Evolutionary conservation across 192 early-diverging fungal species (phyloP).

Genomic region (Backusella westeae): DNA sequence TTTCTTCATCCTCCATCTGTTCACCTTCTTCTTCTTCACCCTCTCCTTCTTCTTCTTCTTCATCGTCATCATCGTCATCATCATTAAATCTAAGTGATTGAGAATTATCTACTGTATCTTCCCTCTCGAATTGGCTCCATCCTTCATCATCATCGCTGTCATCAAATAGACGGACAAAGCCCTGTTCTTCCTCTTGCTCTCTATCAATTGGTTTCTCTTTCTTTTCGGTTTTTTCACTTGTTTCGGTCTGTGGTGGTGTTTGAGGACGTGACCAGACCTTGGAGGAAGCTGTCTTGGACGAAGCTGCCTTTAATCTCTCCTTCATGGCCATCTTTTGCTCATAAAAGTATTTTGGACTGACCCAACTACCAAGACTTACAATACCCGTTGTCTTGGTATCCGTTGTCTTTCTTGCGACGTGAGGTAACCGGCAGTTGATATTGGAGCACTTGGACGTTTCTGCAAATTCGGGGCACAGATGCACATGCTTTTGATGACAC

Average conservation of each 20-base stretch:
- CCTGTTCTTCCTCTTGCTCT: constrained; percentile 14
- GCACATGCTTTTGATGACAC: constrained; percentile 63
- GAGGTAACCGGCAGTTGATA: constrained; percentile 59
- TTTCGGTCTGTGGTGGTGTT: not conserved
- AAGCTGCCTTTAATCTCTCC: not conserved
- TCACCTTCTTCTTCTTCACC: not conserved
- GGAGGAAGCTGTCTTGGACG: constrained; percentile 3
- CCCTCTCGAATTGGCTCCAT: constrained; percentile 17
- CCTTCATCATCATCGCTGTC: constrained; percentile 24
- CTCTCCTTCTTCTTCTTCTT: constrained; percentile 8
- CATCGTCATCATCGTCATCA: constrained; percentile 40
- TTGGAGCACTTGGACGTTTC: constrained; percentile 56
- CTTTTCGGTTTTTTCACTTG: constrained; percentile 13
- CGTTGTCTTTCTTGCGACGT: constrained; percentile 34
- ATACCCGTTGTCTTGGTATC: constrained; percentile 12
- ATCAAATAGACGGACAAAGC: constrained; percentile 39
- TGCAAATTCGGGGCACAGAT: constrained; percentile 69
- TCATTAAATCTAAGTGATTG: constrained; percentile 31
- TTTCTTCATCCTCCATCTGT: constrained; percentile 16
- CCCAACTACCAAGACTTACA: constrained; percentile 10
- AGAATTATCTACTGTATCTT: constrained; percentile 28
- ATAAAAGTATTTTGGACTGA: constrained; percentile 2
- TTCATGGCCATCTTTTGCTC: not conserved
- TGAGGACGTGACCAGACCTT: constrained; percentile 15
- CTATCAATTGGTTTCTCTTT: not conserved